These are phyloP conservation scores for Aotearoamyces nothofagi DNA, from an alignment of 2,329 filamentous ascomycete genomes.

Conservation along the genomic window DNA sequence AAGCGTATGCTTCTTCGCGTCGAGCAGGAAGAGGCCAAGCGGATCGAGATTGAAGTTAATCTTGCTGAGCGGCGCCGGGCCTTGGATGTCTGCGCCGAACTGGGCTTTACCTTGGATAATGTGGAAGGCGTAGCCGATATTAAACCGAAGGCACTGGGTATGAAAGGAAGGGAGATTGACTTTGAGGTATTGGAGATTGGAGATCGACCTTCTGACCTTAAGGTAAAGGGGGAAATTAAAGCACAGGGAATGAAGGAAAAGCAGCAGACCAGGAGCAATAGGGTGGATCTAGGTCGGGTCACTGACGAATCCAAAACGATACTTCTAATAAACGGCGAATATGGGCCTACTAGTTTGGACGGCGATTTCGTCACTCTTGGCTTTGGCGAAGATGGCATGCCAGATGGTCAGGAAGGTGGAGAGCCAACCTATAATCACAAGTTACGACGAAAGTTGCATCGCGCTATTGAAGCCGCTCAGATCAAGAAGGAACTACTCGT, in stretches of 20 bases:
- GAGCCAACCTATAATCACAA: slow-evolving; percentile 9
- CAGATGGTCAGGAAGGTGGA: not conserved
- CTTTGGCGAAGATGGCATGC: not conserved
- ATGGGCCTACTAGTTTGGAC: not conserved
- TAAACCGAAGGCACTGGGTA: too few species aligned
- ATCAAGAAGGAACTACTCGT: slow-evolving; percentile 10
- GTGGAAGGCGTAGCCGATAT: slow-evolving; percentile 9
- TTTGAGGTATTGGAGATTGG: not conserved
- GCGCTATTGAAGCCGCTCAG: slow-evolving; percentile 9
- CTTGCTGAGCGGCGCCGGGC: slow-evolving; percentile 7
- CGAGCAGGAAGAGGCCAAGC: slow-evolving; percentile 11
- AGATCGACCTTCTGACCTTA: not conserved
- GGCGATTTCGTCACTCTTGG: not conserved
- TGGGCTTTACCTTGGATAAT: slow-evolving; percentile 11
- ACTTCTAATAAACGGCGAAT: not conserved
- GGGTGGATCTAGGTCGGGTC: not conserved
- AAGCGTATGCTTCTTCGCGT: slow-evolving; percentile 5
- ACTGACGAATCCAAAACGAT: not conserved
- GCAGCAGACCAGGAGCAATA: not conserved
- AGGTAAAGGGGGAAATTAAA: not conserved
- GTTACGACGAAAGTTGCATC: slow-evolving; percentile 10
- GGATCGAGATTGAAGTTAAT: slow-evolving; percentile 9
- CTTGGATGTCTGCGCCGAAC: slow-evolving; percentile 5
- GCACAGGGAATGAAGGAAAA: not conserved
- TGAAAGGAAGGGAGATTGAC: too few species aligned